Conservation (phyloP, 2,329 filamentous ascomycete genomes). For the Hymenoscyphus fructigenus region DNA sequence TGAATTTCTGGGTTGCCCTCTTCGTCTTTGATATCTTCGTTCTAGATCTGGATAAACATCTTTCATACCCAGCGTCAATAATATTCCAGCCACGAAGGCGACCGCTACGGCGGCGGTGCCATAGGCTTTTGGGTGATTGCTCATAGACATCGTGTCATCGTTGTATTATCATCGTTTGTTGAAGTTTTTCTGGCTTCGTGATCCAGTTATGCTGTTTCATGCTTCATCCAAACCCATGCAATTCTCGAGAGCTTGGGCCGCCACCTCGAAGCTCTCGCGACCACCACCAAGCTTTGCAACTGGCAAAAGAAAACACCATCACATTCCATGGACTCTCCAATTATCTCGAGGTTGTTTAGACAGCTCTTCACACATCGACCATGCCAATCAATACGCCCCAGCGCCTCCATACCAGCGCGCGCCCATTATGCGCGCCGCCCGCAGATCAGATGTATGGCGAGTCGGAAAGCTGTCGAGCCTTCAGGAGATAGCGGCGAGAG, state of each 20-base stretch:
- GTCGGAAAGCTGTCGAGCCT: constrained; percentile 20
- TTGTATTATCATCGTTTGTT: constrained; percentile 4
- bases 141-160: constrained; percentile 53
- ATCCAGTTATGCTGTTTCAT: constrained; percentile 15
- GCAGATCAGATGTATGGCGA: constrained; percentile 37
- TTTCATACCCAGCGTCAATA: constrained; percentile 75
- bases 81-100: constrained; percentile 75
- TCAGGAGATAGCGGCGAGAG: constrained; percentile 53
- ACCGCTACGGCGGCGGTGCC: constrained; percentile 64
- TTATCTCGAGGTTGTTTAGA: constrained; percentile 75
- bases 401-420: constrained; percentile 33
- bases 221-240: constrained; percentile 10
- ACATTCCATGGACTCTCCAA: constrained; percentile 72
- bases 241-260: constrained; percentile 40
- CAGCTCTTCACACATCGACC: constrained; percentile 78
- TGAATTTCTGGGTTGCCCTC: constrained; percentile 25
- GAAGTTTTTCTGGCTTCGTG: constrained; percentile 11
- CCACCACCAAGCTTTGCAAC: constrained; percentile 22
- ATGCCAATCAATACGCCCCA: constrained; percentile 54
- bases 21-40: constrained; percentile 55
- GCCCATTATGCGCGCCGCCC: constrained; percentile 41
- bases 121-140: constrained; percentile 60
- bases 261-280: constrained; percentile 27
- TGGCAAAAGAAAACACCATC: constrained; percentile 15
- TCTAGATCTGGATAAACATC: constrained; percentile 77